Evolutionary conservation across 1,284 basidiomycete species (phyloP).

Genomic region (Lignosus rhinocerotis): DNA sequence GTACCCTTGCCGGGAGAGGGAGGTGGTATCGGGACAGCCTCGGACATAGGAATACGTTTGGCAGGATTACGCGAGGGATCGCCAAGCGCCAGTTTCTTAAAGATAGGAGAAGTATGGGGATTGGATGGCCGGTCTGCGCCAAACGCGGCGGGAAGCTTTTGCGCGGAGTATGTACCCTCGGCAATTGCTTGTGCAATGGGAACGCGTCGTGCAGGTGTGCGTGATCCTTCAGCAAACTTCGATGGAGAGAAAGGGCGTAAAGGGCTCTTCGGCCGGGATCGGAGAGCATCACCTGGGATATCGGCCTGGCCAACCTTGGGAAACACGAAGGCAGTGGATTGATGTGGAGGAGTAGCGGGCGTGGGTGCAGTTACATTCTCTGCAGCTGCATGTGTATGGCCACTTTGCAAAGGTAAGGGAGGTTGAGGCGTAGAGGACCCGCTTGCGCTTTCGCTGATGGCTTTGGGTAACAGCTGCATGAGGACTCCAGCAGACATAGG

Average conservation of each 20-base stretch:
- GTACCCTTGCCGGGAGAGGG: constrained; percentile 12
- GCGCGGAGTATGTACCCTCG: constrained; percentile 49
- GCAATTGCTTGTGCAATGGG: constrained; percentile 51
- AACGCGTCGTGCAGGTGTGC: constrained; percentile 63
- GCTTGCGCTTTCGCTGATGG: constrained; percentile 9
- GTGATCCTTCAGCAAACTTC: constrained; percentile 39
- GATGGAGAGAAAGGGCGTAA: constrained; percentile 29
- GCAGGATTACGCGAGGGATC: constrained; percentile 55
- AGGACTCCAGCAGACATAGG: constrained; percentile 38
- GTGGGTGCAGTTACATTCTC: neutral
- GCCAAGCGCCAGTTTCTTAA: constrained; percentile 36
- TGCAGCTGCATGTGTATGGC: neutral
- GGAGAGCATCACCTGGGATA: constrained; percentile 2
- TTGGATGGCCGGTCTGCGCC: constrained; percentile 4
- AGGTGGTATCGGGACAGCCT: constrained; percentile 24
- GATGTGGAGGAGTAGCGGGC: constrained; percentile 14
- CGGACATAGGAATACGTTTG: constrained; percentile 48
- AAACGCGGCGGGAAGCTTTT: constrained; percentile 34
- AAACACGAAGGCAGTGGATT: constrained; percentile 11
- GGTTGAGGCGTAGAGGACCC: constrained; percentile 13
- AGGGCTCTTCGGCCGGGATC: constrained; percentile 16
- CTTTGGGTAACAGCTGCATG: constrained; percentile 29
- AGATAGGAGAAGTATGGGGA: constrained; percentile 31
- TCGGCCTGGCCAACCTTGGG: constrained; percentile 11
- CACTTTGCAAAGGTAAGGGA: constrained; percentile 1